Evolutionary conservation across 179 eudicot species (phyloP).

Genomic region (Vitellaria paradoxa): DNA sequence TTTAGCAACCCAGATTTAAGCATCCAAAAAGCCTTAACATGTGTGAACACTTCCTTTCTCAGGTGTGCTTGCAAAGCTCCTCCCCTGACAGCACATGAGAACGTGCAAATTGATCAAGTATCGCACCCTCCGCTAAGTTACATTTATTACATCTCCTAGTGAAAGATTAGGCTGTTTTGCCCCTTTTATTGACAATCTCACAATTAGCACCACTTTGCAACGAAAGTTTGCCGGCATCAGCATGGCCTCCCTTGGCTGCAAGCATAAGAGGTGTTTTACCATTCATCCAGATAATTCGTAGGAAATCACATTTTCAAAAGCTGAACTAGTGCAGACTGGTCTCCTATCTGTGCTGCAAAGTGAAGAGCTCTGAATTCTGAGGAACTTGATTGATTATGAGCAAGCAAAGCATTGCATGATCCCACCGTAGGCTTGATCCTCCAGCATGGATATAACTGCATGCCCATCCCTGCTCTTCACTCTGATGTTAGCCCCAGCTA

Average conservation of each 20-base stretch:
- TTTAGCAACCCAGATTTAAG: background rate
- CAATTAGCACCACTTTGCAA: background rate
- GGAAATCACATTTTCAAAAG: background rate
- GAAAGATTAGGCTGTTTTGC: background rate
- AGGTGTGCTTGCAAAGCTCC: background rate
- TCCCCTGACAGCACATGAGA: background rate
- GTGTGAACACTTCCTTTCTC: background rate
- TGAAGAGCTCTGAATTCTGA: slow-evolving; percentile 6
- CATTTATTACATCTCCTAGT: background rate
- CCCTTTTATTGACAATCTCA: background rate
- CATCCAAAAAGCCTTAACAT: background rate
- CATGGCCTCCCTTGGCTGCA: background rate
- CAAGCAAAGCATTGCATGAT: slow-evolving; percentile 12
- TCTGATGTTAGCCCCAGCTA: background rate
- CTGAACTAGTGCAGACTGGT: background rate
- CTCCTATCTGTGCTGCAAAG: background rate
- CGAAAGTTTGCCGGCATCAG: background rate
- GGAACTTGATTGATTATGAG: background rate
- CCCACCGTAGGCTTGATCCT: background rate
- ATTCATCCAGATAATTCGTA: background rate
- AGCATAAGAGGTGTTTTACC: background rate
- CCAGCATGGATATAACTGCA: background rate
- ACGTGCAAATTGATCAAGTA: background rate
- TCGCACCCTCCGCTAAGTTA: background rate
- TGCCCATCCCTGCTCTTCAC: background rate